Evolutionary conservation across 805 yeast genomes (phyloP), one percentile per base, ranked within the genome.

Genomic region (Brettanomyces anomalus): DNA sequence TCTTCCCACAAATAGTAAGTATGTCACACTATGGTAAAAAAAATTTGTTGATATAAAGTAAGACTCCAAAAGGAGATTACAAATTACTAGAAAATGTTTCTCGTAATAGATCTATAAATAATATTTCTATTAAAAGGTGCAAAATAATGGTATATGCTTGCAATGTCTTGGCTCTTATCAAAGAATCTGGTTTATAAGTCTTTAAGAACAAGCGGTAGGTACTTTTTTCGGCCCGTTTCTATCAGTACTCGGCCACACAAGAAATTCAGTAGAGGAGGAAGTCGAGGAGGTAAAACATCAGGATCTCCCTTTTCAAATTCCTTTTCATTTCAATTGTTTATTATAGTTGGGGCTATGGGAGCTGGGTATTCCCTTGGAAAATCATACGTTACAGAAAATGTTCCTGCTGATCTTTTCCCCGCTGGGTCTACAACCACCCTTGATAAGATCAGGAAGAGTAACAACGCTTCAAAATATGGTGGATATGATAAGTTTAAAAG

Each of bases 331-430:
- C 62, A 57, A 35, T 21, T 56, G 32, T 56, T 60, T 34, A 33
- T 60, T 11, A 36, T 58, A 16, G 52, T 58, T 6, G 58, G 55
- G 13, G 54, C 64, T 0, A 56, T 60, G 61, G 63, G 61, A n/a
- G 61, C 62, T 2, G 64, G 64, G 3, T 58, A 58, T 37, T 50
- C 59, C 3, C 40, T 60, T 4, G 64, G 64, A 16, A 58, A 58
- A 42, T 47, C 57, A 3, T 42, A 48, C 3, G 40, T 51, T 5
- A 28, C 51, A 17, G 49, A 55, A 24, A 46, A 52, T 11, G 58
- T 62, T 4, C 64, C 64, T 1, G 48, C 54, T 10, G 55, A 56
- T 30, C 36, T 57, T 37, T 60, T 58, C 34, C 64, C 64, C 3
- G 18, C 49, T 10, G 53, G 50, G 4, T 57, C 62, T 10, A 50